Conservation (phyloP, 148 eudicot species). For the Chenopodium album region DNA sequence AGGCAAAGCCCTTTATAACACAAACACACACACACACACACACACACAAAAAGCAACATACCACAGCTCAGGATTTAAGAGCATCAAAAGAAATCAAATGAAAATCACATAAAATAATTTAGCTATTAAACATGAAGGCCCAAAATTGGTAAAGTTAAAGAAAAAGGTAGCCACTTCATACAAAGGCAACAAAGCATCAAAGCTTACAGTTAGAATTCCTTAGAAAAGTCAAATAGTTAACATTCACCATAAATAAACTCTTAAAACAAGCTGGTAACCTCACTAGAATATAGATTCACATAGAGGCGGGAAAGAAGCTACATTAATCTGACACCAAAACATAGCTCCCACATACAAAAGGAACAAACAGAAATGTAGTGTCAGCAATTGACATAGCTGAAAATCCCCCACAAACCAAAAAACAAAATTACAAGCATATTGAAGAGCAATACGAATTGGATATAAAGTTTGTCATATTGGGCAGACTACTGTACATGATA, state of each 20-base stretch:
- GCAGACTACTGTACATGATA: background rate
- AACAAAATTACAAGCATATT: background rate
- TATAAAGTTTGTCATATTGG: background rate
- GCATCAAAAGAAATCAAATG: background rate
- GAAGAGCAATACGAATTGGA: background rate
- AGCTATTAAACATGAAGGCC: background rate
- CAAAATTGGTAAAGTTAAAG: background rate
- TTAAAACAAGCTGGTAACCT: background rate
- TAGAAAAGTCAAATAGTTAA: background rate
- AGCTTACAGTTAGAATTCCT: too few species aligned
- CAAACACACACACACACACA: background rate
- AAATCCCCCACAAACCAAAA: background rate
- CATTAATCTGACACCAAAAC: background rate
- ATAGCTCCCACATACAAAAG: background rate
- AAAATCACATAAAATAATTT: too few species aligned
- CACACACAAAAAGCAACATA: background rate
- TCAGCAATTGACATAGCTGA: background rate
- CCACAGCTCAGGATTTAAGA: background rate
- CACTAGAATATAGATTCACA: background rate
- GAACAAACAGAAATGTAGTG: background rate
- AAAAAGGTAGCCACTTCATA: background rate
- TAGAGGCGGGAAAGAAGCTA: background rate
- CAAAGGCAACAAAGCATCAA: background rate
- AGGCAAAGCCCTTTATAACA: background rate
- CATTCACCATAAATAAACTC: background rate